Conservation (phyloP, 2,329 filamentous ascomycete genomes). For the Plenodomus biglobosus region DNA sequence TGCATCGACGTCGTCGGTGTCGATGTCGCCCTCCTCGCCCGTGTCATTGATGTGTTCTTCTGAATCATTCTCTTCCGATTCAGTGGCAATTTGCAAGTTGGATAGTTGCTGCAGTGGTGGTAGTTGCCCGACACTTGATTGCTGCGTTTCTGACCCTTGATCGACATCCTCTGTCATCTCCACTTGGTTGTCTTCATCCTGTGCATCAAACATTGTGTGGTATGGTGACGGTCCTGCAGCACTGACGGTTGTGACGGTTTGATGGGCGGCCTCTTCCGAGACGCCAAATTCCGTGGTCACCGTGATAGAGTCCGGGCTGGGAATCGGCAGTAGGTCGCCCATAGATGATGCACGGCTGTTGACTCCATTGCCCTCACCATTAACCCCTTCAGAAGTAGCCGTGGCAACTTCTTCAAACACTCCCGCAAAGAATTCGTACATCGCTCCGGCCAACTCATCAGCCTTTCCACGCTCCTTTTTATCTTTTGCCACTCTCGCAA, state of each 20-base stretch:
- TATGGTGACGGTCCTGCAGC: conserved; percentile 22
- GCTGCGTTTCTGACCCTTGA: conserved; percentile 4
- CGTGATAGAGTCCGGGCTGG: conserved; percentile 39
- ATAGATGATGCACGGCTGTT: conserved; percentile 6
- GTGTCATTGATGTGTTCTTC: conserved; percentile 19
- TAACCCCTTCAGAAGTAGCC: neutral
- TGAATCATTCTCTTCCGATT: neutral
- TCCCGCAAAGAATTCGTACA: conserved; percentile 39
- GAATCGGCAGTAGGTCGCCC: conserved; percentile 15
- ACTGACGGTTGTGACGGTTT: conserved; percentile 32
- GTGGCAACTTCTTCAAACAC: conserved; percentile 24
- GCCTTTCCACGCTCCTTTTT: conserved; percentile 38
- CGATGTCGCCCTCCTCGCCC: conserved; percentile 30
- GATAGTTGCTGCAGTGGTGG: conserved; percentile 6
- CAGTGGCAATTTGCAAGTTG: conserved; percentile 4
- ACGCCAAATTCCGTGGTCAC: conserved; percentile 42
- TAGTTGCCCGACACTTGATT: neutral
- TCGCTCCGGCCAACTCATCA: conserved; percentile 39
- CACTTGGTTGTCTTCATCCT: conserved; percentile 17
- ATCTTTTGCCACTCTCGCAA: conserved; percentile 35
- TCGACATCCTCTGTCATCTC: conserved; percentile 23
- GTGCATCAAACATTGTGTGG: conserved; percentile 13
- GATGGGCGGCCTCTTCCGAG: conserved; percentile 27
- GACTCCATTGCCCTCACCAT: neutral
- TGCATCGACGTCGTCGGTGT: conserved; percentile 30